Evolutionary conservation across 192 early-diverging fungal genomes (phyloP), one percentile per base, ranked within the genome.

Genomic region (Pilobolus umbonatus): DNA sequence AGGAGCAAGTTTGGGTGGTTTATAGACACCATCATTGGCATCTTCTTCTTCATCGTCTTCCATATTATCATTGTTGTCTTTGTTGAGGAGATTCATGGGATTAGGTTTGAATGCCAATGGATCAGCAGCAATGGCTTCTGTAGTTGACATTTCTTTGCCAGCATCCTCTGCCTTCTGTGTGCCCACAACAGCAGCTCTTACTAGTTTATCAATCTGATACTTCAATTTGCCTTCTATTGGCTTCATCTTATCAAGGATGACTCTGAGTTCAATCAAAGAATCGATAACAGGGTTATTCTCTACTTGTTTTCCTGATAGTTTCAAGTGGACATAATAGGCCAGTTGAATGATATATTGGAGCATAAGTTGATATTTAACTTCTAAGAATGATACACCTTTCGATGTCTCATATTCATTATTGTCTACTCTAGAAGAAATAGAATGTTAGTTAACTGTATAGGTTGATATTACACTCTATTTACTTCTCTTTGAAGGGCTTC

Each of bases 121-220:
- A 62, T 98, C 85, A 14, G 52, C 52, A 14, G 43, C 57, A 6
- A 48, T 31, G 19, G 64, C 36, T 17, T 38, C 12, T 17, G 29
- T 15, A 5, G 40, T 43, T 45, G 29, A 17, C 15, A 15, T 49
- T 15, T 36, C 12, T 5, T 19, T 34, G 19, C 26, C 22, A 24
- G 71, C 66, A 17, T 69, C 65, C 8, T 54, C 38, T 1, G 69
- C 64, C 24, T 73, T 50, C 32, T 76, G 68, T 22, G 73, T 53
- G 14, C 74, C 76, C 14, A 85, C 65, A 6, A 79, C 72, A 4
- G 90, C 82, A 12, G 76, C 70, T 38, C 83, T 78, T 29, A 96
- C 80, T 22, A 98, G 78, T 73, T 97, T 96, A 69, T 96, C 93
- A 62, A 97, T 93, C 76, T 96, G 96, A 76, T 96, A 97, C 73